Evolutionary conservation across 2,329 filamentous ascomycete species (phyloP), one percentile per base, ranked within the genome.

Genomic region (Juglanconis oblonga): DNA sequence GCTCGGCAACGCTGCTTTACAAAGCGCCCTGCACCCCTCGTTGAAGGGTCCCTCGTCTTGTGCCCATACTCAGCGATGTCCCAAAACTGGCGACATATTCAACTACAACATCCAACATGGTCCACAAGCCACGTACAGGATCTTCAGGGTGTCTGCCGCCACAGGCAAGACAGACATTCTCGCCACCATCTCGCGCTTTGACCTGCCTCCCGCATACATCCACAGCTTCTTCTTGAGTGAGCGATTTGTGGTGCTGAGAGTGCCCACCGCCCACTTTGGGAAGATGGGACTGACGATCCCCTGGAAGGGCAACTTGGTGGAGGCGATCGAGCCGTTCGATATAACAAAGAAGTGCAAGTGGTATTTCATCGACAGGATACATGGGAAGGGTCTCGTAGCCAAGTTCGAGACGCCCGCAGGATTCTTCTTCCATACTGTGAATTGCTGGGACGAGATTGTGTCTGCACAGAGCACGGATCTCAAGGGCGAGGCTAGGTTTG

Each of bases 401-500:
- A 83, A 80, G 1, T 93, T 89, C 67, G 81, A 87, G 17, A 88
- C 84, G 14, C 80, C 84, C 0, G 82, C 89, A 0, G 87, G 87
- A 51, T 96, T 93, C 77, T 88, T 86, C 72, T 96, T 96, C 72
- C 91, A 96, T 73, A 85, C 84, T 0, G 78, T 91, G 69, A 96
- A 96, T 66, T 84, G 90, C 0, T 95, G 87, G 70, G 89, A 94
- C 67, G 82, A 90, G 64, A 64, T 67, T 0, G 62, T 68, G 0
- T 5, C 47, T 24, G 10, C 11, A 4, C 9, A 32, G 4, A 9
- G 75, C 35, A 35, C 9, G 17, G 74, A 72, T 5, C 65, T 52
- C 1, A 74, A 78, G 1, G 66, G 70, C 0, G 69, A 69, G 2
- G 59, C 68, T 10, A 59, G 66, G 10, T 32, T 6, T n/a, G 73